Conservation (phyloP, 805 yeast species). For the Candida manassasensis region DNA sequence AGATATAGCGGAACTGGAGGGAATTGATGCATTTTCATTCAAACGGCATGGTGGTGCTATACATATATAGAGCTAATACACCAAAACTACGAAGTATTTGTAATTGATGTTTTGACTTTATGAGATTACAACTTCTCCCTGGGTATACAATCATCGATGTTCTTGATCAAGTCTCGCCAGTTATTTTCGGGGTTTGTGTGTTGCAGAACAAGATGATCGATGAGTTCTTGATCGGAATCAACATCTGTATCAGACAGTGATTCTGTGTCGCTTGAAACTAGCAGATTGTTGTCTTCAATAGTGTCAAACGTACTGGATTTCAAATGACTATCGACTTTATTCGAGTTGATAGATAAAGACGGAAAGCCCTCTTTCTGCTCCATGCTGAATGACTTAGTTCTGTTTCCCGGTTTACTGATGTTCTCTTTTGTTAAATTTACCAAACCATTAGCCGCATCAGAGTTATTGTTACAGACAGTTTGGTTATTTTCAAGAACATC, state of each 20-base stretch:
- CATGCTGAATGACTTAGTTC: neutral
- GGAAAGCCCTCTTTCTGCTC: too few relatives aligned
- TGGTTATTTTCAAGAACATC: too few relatives aligned
- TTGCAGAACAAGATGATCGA: constrained; percentile 5
- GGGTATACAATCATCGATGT: constrained; percentile 6
- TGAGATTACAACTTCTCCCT: too few relatives aligned
- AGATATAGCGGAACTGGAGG: constrained; percentile 22
- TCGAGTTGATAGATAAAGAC: neutral
- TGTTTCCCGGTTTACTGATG: neutral
- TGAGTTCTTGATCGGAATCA: constrained; percentile 21
- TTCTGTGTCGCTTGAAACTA: neutral
- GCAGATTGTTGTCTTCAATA: neutral
- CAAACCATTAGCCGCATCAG: neutral
- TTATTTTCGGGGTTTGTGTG: constrained; percentile 1
- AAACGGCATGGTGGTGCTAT: too few relatives aligned
- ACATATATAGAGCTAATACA: too few relatives aligned
- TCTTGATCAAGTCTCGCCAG: constrained; percentile 8
- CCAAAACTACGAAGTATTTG: too few relatives aligned
- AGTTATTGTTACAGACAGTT: neutral
- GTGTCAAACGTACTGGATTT: neutral
- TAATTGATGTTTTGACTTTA: too few relatives aligned
- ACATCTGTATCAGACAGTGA: constrained; percentile 11
- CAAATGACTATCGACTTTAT: constrained; percentile 4
- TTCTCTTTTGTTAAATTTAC: neutral
- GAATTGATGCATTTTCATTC: too few relatives aligned